phyloP scores from a whole-genome alignment of 78 protist genomes.

The slime mould (Dictyostelium discoideum) region DNA sequence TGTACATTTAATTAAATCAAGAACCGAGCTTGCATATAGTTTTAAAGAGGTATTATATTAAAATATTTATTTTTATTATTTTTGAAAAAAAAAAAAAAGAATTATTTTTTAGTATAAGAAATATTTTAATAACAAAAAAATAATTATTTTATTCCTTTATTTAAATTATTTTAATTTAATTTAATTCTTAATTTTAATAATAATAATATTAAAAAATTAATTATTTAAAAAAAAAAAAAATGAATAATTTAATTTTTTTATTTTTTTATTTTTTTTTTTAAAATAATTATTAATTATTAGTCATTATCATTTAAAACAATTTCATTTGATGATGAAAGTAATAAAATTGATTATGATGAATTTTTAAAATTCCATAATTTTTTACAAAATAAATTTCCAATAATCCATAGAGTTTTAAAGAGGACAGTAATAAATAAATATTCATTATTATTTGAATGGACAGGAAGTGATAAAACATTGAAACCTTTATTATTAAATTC shows the following conservation, averaged over 20 bases:
- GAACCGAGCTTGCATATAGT: background rate
- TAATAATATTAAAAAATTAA: too few relatives aligned
- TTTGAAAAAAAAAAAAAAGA: too few relatives aligned
- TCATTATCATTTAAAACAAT: conserved; percentile 45
- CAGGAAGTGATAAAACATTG: conserved; percentile 19
- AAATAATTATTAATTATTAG: background rate
- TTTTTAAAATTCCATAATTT: background rate
- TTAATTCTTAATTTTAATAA: too few relatives aligned
- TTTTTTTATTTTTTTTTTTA: background rate
- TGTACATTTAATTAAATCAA: background rate
- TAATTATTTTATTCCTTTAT: too few relatives aligned
- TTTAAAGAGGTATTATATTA: background rate
- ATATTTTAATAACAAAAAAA: background rate
- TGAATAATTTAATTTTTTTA: background rate
- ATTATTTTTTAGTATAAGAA: background rate
- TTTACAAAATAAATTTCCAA: conserved; percentile 24
- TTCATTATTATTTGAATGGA: conserved; percentile 37
- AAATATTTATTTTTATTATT: background rate
- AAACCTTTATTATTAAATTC: conserved; percentile 41
- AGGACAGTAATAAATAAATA: background rate
- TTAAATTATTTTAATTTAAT: too few relatives aligned
- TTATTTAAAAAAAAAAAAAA: background rate
- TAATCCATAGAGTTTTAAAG: background rate
- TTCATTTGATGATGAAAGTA: conserved; percentile 10
- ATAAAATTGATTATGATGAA: background rate